Evolutionary conservation across 345 rosid species (phyloP), one percentile per base, ranked within the genome.

Genomic region (Acer negundo): DNA sequence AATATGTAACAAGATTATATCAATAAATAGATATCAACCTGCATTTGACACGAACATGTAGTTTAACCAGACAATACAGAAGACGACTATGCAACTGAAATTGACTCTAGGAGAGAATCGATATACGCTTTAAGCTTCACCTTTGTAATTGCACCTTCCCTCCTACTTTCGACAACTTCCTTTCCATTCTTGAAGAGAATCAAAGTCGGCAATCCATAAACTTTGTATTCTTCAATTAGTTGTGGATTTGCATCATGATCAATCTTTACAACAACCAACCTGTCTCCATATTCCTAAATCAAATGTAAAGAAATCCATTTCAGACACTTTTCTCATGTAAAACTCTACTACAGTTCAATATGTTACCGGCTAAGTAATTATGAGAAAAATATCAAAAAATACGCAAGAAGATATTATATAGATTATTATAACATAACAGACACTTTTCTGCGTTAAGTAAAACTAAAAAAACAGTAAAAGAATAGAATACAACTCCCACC

Each of bases 71-170:
- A 44, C 46, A 64, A 15, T 35, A 2, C 20, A 6, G 15, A 63
- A 75, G 82, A 65, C n/a, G 24, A 24, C 82, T 86, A 93, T 16
- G 95, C 79, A 42, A 85, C 85, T 51, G 93, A 85, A 16, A 85
- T 72, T 3, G 92, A 77, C 66, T 80, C 85, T 83, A 93, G 73
- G 11, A 91, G 82, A 73, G 84, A 73, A 82, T 93, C 93, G 46
- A 93, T 72, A 77, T 93, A 87, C 44, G 85, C 92, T 73, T 94
- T 86, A 65, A 94, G 97, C 90, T 90, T 94, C 44, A 72, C 80
- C 77, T 92, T 94, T 20, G 95, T 89, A 55, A 94, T 89, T 22
- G 97, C 97, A 62, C 97, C 97, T 86, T 94, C 98, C 82, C 90
- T 90, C 76, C 98, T 83, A 84, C 97, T 94, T 74, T 86, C 89